Conservation (phyloP, 1,284 basidiomycete species). For the Malassezia globosa region DNA sequence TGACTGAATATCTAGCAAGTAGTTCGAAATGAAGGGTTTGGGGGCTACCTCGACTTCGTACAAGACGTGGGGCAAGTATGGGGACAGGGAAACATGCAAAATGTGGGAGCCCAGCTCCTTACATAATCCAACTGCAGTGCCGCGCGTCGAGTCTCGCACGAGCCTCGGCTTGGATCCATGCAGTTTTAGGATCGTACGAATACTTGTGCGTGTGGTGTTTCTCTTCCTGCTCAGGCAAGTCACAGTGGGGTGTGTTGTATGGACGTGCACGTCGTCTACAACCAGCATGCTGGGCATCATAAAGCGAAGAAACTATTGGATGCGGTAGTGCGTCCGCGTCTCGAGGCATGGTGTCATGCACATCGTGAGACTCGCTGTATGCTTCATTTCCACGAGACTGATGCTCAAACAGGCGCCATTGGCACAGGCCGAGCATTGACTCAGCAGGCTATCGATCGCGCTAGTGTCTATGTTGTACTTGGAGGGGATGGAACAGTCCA, state of each 20-base stretch:
- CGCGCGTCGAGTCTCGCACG: slow-evolving; percentile 1
- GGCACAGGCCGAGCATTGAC: neutral
- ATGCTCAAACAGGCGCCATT: slow-evolving; percentile 4
- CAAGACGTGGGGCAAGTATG: too few species aligned
- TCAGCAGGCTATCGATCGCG: neutral
- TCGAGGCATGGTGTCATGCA: slow-evolving; percentile 2
- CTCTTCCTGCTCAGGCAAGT: too few species aligned
- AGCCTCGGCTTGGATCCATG: slow-evolving; percentile 1
- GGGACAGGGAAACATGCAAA: too few species aligned
- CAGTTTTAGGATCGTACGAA: too few species aligned
- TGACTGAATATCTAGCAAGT: too few species aligned
- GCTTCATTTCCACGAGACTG: neutral
- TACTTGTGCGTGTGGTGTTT: too few species aligned
- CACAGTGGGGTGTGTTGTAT: too few species aligned
- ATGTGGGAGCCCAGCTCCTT: neutral
- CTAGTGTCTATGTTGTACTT: slow-evolving; percentile 23
- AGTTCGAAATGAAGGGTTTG: too few species aligned
- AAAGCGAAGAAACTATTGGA: neutral
- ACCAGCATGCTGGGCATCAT: slow-evolving; percentile 2
- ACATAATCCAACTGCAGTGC: neutral
- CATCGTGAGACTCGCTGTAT: too few species aligned
- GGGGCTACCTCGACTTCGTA: too few species aligned
- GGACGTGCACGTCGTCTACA: too few species aligned
- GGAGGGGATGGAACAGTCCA: slow-evolving; percentile 47
- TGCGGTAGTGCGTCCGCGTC: neutral